Percentiles rank a stretch among this genome's conserved stretches.
Evolutionary conservation across 345 rosid genomes (phyloP).

Genomic region (Odontarrhena argentea): DNA sequence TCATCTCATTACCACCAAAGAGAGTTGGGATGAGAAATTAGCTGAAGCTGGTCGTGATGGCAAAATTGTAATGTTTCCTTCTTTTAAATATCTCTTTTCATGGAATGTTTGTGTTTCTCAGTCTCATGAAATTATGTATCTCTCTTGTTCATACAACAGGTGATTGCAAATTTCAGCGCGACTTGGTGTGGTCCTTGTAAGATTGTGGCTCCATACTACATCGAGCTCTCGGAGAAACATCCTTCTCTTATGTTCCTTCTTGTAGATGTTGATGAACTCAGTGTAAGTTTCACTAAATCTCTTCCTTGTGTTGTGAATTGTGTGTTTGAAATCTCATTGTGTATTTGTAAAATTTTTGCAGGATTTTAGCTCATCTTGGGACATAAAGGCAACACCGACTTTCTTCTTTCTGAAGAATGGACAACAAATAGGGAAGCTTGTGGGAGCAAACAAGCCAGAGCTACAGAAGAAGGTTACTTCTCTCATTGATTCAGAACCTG

Average conservation of each 20-base stretch:
- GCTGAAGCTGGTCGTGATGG: constrained; percentile 70
- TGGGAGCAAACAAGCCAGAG: constrained; percentile 87
- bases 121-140: constrained; percentile 3
- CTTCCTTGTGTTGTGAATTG: too few species aligned
- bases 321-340: background rate
- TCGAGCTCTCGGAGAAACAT: constrained; percentile 73
- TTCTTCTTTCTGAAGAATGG: constrained; percentile 90
- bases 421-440: constrained; percentile 75
- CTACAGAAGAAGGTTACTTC: constrained; percentile 67
- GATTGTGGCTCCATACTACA: constrained; percentile 63
- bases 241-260: constrained; percentile 67
- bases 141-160: constrained; percentile 45
- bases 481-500: constrained; percentile 46
- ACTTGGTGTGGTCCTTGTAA: constrained; percentile 91
- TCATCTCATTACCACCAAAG: constrained; percentile 57
- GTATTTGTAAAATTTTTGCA: constrained; percentile 34
- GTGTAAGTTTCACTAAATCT: constrained; percentile 49
- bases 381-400: constrained; percentile 87
- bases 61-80: constrained; percentile 53
- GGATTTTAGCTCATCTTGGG: constrained; percentile 90
- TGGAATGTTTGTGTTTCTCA: background rate
- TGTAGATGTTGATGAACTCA: constrained; percentile 81
- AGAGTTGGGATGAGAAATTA: constrained; percentile 71
- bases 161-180: constrained; percentile 83
- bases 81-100: background rate